A percentile compares a stretch with the other conserved stretches of the same genome.
Evolutionary conservation across 1,284 basidiomycete species (phyloP).

Genomic region (Rhodotorula sp.): DNA sequence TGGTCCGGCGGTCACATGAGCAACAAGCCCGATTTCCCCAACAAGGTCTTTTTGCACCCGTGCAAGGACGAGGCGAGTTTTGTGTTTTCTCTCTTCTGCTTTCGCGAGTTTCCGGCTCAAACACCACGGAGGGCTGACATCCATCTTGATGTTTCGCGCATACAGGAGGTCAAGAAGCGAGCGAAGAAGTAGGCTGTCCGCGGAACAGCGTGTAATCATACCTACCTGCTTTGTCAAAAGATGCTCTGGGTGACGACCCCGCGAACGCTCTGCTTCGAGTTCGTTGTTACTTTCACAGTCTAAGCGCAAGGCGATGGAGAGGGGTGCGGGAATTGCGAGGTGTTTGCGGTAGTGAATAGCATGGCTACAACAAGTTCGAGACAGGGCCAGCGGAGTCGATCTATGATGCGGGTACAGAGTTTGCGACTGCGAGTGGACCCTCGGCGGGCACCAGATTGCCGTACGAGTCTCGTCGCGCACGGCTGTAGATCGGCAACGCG

Average conservation of each 20-base stretch:
- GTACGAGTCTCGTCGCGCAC: conserved; percentile 32
- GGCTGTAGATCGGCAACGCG: conserved; percentile 7
- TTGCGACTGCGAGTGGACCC: conserved; percentile 26
- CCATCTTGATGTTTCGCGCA: too few relatives aligned
- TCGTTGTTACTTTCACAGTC: too few relatives aligned
- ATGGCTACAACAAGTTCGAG: not conserved
- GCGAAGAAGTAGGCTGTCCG: conserved; percentile 25
- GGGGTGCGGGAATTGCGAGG: conserved; percentile 1
- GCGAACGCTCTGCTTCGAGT: too few relatives aligned
- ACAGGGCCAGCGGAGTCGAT: not conserved
- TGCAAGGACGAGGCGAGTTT: conserved; percentile 60
- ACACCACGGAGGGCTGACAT: not conserved
- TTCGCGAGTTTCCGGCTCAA: too few relatives aligned
- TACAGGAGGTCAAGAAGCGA: conserved; percentile 36
- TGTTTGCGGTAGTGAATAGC: not conserved
- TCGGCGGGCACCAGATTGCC: conserved; percentile 41
- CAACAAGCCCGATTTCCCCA: conserved; percentile 73
- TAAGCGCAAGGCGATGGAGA: too few relatives aligned
- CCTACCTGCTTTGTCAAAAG: too few relatives aligned
- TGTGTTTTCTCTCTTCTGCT: not conserved
- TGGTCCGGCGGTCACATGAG: conserved; percentile 76
- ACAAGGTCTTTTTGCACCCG: conserved; percentile 85
- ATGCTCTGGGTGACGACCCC: too few relatives aligned
- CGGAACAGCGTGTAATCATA: not conserved
- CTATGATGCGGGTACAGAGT: conserved; percentile 27